These are phyloP conservation scores for Pythium coloratum DNA, from an alignment of 352 stramenopile genomes.

Conservation along the genomic window DNA sequence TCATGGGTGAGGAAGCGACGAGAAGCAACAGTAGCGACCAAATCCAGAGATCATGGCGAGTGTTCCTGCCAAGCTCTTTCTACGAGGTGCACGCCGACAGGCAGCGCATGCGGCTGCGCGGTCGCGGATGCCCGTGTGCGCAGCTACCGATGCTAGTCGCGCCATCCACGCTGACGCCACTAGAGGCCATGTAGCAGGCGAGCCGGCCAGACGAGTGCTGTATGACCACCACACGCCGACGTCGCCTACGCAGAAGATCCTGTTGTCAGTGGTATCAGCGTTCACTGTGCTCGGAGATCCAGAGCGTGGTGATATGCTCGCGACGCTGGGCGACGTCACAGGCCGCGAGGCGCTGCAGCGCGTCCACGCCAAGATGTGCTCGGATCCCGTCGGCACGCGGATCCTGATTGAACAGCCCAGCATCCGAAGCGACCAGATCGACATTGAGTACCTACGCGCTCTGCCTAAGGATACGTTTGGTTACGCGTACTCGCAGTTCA, in stretches of 20 bases:
- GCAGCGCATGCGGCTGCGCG: background rate
- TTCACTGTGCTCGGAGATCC: conserved; percentile 91
- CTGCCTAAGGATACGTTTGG: conserved; percentile 88
- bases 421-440: conserved; percentile 78
- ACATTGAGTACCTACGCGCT: conserved; percentile 59
- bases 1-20: background rate
- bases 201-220: conserved; percentile 51
- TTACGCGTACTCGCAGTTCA: conserved; percentile 88
- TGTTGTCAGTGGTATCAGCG: conserved; percentile 85
- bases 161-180: conserved; percentile 8
- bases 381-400: conserved; percentile 74
- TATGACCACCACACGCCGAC: conserved; percentile 80
- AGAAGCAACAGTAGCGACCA: background rate
- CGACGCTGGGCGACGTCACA: conserved; percentile 94
- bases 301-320: conserved; percentile 94
- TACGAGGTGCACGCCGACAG: conserved; percentile 9
- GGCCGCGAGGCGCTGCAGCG: conserved; percentile 82
- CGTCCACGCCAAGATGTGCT: conserved; percentile 87
- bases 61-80: background rate
- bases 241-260: conserved; percentile 82
- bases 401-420: conserved; percentile 90
- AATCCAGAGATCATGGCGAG: background rate
- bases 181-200: conserved; percentile 36
- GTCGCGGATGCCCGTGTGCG: background rate
- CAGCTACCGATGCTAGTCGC: background rate